A percentile compares a stretch with the other conserved stretches of the same genome.
Conservation (phyloP, 2,329 filamentous ascomycete genomes). For the Fusarium nodosum region DNA sequence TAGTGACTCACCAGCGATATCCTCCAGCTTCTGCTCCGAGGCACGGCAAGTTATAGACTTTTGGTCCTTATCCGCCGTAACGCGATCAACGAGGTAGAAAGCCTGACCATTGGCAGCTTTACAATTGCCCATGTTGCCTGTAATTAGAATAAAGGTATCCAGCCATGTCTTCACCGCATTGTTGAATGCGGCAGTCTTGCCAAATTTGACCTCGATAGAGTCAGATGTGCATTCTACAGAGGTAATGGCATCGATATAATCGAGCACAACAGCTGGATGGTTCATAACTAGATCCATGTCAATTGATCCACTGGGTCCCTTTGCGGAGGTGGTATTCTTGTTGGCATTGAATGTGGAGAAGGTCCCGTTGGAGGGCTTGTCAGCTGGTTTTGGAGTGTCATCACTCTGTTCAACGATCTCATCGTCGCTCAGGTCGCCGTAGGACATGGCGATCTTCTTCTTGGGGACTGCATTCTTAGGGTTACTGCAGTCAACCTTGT, state of each 20-base stretch:
- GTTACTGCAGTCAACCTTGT: conserved; percentile 8
- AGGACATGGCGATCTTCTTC: conserved; percentile 22
- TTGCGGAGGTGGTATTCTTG: not conserved
- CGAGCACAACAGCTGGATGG: conserved; percentile 22
- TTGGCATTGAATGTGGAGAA: not conserved
- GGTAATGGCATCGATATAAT: conserved; percentile 16
- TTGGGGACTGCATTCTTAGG: conserved; percentile 20
- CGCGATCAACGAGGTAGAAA: conserved; percentile 13
- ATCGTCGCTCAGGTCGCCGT: not conserved
- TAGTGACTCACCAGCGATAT: conserved; percentile 9
- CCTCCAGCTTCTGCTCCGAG: conserved; percentile 5
- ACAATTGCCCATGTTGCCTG: conserved; percentile 18
- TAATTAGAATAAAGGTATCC: conserved; percentile 9
- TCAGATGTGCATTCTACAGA: conserved; percentile 6
- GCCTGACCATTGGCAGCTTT: conserved; percentile 14
- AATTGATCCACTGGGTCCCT: not conserved
- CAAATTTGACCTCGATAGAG: conserved; percentile 8
- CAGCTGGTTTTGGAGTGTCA: not conserved
- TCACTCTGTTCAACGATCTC: not conserved
- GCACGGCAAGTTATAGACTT: conserved; percentile 20
- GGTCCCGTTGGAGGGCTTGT: conserved; percentile 14
- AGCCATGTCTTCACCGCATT: conserved; percentile 10
- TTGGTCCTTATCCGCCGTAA: not conserved
- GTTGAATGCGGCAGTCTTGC: conserved; percentile 6
- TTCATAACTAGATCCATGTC: conserved; percentile 27